Evolutionary conservation across 2,329 filamentous ascomycete species (phyloP).

Genomic region (Rugonectria rugulosa): DNA sequence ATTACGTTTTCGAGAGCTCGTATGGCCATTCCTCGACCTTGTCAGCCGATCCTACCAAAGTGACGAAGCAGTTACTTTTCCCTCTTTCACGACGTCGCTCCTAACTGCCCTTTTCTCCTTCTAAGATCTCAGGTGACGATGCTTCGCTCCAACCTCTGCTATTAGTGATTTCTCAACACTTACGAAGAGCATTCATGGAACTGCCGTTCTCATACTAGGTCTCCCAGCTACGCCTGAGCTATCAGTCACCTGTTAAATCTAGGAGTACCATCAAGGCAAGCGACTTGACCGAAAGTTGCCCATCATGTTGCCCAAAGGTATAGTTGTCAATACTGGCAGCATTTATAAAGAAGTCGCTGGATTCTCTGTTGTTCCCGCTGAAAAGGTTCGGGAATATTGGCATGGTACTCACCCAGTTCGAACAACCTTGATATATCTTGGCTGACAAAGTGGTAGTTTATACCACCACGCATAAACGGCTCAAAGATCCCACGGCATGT

Average conservation of each 20-base stretch:
- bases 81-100: not conserved
- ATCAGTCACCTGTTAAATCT: constrained; percentile 13
- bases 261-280: constrained; percentile 11
- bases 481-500: constrained; percentile 68
- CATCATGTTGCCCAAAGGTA: constrained; percentile 63
- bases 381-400: constrained; percentile 64
- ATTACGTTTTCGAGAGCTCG: not conserved
- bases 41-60: not conserved
- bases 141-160: constrained; percentile 26
- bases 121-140: constrained; percentile 32
- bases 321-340: constrained; percentile 60
- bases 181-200: too few relatives aligned
- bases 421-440: constrained; percentile 5
- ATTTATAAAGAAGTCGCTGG: constrained; percentile 63
- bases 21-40: not conserved
- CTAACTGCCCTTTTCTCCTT: not conserved
- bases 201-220: too few relatives aligned
- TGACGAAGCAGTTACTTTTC: not conserved
- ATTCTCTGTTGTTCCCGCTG: constrained; percentile 57
- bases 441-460: constrained; percentile 56
- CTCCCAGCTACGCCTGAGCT: too few relatives aligned
- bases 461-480: constrained; percentile 64
- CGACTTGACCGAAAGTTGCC: constrained; percentile 47
- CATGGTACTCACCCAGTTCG: constrained; percentile 55
- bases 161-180: constrained; percentile 29